A percentile compares a stretch with the other conserved stretches of the same genome.
These are phyloP conservation scores for Debaryomyces subglobosus DNA, from an alignment of 1,139 yeast species.

Conservation along the genomic window DNA sequence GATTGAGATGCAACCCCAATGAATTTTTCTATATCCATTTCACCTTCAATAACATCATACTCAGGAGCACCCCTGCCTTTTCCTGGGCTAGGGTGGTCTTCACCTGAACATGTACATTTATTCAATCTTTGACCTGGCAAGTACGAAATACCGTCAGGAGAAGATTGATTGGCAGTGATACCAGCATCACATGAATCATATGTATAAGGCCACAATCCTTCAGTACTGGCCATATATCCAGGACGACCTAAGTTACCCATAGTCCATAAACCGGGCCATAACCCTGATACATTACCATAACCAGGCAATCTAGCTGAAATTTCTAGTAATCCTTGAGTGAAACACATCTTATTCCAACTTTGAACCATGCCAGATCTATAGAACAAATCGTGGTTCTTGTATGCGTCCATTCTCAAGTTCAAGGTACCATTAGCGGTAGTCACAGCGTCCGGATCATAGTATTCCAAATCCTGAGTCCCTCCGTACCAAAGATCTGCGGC, in stretches of 20 bases:
- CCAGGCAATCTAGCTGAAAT: conserved; percentile 74
- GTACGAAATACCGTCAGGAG: conserved; percentile 78
- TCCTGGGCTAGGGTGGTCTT: conserved; percentile 80
- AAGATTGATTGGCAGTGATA: conserved; percentile 85
- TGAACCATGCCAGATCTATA: conserved; percentile 88
- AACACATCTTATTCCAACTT: conserved; percentile 82
- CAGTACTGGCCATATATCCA: conserved; percentile 76
- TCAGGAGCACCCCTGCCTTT: conserved; percentile 89
- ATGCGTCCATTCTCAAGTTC: conserved; percentile 71
- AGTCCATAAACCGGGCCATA: conserved; percentile 94
- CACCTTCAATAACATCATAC: conserved; percentile 83
- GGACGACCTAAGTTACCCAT: conserved; percentile 87
- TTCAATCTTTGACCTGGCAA: conserved; percentile 77
- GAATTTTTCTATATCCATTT: conserved; percentile 43
- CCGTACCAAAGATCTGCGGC: conserved; percentile 78
- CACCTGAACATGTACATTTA: conserved; percentile 72
- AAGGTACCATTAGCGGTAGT: conserved; percentile 70
- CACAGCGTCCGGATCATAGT: conserved; percentile 86
- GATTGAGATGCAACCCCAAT: conserved; percentile 79
- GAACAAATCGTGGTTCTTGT: conserved; percentile 65
- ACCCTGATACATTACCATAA: conserved; percentile 66
- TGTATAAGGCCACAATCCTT: conserved; percentile 93
- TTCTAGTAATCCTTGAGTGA: conserved; percentile 74
- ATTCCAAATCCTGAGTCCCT: conserved; percentile 81
- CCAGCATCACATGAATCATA: conserved; percentile 84